Evolutionary conservation across 495 filamentous ascomycete species (phyloP), one percentile per base, ranked within the genome.

Genomic region (Daldinia vernicosa): DNA sequence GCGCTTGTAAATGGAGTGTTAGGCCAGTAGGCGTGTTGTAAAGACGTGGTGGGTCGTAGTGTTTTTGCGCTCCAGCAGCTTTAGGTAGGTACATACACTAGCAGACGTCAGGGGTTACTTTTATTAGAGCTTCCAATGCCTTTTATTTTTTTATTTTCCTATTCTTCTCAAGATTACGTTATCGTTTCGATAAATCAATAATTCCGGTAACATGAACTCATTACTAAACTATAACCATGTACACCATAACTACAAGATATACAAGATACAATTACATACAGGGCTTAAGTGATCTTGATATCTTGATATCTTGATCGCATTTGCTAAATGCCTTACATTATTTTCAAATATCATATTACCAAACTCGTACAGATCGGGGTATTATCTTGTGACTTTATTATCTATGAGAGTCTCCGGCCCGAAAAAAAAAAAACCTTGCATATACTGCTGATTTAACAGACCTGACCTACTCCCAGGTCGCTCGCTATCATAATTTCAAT

Each of bases 381-480:
- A 71, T 74, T 74, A 71, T 74, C 30, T 63, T 50, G 40, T 61
- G 26, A 43, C 32, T 69, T 73, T 62, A 69, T 73, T 73, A 73
- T 66, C 26, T 73, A 62, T 69, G 54, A 66, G 58, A 73, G 59
- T 47, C 59, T 37, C 37, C 40, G 57, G 27, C 37, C 58, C 43
- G 43, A 66, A 58, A 50, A 63, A 69, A n/a, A n/a, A n/a, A n/a
- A n/a, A n/a, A n/a, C n/a, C 54, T 39, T 32, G 66, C 70, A 69
- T 58, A 66, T 59, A 61, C 27, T 35, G 65, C 33, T 35, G 52
- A 67, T 50, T 51, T 53, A 56, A 37, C 35, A 35, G 27, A 37
- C 59, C 22, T 63, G 54, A 52, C 51, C 64, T 45, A 27, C 37
- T 37, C 32, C 19, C 6, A 63, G 37, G 66, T 24, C 12, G 22